Evolutionary conservation across 495 filamentous ascomycete genomes (phyloP).

Genomic region (Aspergillus steynii): DNA sequence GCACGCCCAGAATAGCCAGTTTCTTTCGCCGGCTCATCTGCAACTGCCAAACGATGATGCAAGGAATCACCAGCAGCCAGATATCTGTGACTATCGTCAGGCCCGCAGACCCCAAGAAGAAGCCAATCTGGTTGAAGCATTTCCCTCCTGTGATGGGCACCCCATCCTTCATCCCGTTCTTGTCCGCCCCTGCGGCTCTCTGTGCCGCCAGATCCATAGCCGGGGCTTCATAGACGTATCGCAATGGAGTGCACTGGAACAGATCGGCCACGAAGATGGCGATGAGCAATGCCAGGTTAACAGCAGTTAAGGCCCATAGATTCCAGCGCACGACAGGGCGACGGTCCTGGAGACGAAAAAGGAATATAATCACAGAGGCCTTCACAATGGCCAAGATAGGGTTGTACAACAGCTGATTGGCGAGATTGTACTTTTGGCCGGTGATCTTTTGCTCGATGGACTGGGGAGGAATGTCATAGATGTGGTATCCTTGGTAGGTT

Average conservation of each 20-base stretch:
- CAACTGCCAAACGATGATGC: constrained; percentile 47
- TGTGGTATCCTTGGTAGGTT: constrained; percentile 52
- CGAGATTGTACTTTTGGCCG: constrained; percentile 41
- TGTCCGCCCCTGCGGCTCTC: constrained; percentile 1
- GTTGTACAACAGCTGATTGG: constrained; percentile 63
- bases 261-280: constrained; percentile 56
- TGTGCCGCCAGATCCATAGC: constrained; percentile 3
- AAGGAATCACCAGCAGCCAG: constrained; percentile 47
- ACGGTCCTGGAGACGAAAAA: constrained; percentile 45
- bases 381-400: constrained; percentile 63
- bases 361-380: constrained; percentile 52
- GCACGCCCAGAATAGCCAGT: constrained; percentile 42
- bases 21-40: constrained; percentile 46
- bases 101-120: constrained; percentile 44
- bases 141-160: constrained; percentile 31
- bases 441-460: not conserved
- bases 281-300: constrained; percentile 54
- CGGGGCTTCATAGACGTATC: constrained; percentile 40
- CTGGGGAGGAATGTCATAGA: constrained; percentile 39
- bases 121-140: constrained; percentile 43
- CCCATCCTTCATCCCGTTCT: constrained; percentile 1
- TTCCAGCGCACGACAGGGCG: constrained; percentile 36
- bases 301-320: constrained; percentile 43
- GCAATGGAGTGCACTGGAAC: constrained; percentile 55
- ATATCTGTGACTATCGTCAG: constrained; percentile 50